Percentiles rank a stretch among this genome's conserved stretches.
phyloP scores from a whole-genome alignment of 164 flowering plant species.

The Aristolochia californica region DNA sequence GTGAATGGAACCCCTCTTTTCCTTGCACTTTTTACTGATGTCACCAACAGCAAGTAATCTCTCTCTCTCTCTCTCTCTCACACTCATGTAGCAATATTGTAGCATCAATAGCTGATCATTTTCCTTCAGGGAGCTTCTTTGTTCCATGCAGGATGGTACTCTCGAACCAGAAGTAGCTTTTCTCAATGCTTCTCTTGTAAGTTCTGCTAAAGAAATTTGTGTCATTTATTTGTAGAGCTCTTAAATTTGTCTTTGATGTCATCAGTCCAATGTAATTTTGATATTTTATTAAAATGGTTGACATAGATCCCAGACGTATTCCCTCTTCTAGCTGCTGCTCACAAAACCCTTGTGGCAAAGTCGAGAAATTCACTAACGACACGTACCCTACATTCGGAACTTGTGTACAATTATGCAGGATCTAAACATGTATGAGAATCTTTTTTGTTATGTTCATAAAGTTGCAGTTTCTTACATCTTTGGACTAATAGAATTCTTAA shows the following conservation, averaged over 20 bases:
- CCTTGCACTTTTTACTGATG: conserved; percentile 59
- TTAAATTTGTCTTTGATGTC: not conserved
- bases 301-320: conserved; percentile 79
- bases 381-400: conserved; percentile 85
- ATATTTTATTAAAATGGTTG: not conserved
- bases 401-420: conserved; percentile 86
- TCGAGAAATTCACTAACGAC: conserved; percentile 68
- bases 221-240: conserved; percentile 4
- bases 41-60: conserved; percentile 63
- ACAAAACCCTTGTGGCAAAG: conserved; percentile 74
- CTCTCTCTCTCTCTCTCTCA: conserved; percentile 14
- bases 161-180: conserved; percentile 76
- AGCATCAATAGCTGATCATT: not conserved
- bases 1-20: conserved; percentile 36
- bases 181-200: conserved; percentile 80
- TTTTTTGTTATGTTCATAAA: not conserved
- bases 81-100: too few relatives aligned
- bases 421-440: conserved; percentile 67
- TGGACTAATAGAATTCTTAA: not conserved
- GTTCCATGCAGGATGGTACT: conserved; percentile 68
- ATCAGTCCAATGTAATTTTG: not conserved
- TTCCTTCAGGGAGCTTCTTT: conserved; percentile 61
- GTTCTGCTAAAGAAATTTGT: conserved; percentile 3
- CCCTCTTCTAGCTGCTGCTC: conserved; percentile 89
- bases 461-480: not conserved